Conservation (phyloP, 2,329 filamentous ascomycete species). For the Paecilomyces niveus region DNA sequence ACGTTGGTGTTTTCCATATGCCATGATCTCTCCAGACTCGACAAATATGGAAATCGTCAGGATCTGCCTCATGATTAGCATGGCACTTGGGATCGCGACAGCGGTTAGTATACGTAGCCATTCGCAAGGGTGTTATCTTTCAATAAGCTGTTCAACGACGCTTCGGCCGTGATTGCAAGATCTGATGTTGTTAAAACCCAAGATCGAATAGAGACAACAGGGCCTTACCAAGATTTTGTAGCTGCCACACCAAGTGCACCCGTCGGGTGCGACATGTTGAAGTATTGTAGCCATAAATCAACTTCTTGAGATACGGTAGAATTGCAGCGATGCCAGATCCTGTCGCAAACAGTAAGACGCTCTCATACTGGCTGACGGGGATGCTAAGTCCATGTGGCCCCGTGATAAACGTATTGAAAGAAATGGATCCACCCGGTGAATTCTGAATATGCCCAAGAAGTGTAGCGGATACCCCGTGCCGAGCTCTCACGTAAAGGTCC, state of each 20-base stretch:
- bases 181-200: slow-evolving; percentile 6
- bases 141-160: slow-evolving; percentile 16
- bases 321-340: slow-evolving; percentile 21
- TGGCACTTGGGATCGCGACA: slow-evolving; percentile 4
- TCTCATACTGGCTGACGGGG: slow-evolving; percentile 17
- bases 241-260: slow-evolving; percentile 23
- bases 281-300: slow-evolving; percentile 21
- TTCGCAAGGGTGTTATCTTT: slow-evolving; percentile 16
- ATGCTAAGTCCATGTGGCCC: slow-evolving; percentile 19
- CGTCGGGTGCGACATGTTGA: slow-evolving; percentile 11
- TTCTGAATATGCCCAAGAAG: slow-evolving; percentile 8
- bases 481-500: slow-evolving; percentile 19
- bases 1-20: slow-evolving; percentile 14
- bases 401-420: slow-evolving; percentile 15
- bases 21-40: slow-evolving; percentile 9
- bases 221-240: slow-evolving; percentile 12
- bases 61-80: slow-evolving; percentile 11
- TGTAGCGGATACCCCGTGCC: slow-evolving; percentile 13
- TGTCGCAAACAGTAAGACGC: slow-evolving; percentile 24
- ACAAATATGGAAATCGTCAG: slow-evolving; percentile 20
- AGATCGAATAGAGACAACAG: neutral
- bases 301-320: slow-evolving; percentile 23
- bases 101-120: slow-evolving; percentile 17
- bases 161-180: slow-evolving; percentile 9
- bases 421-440: neutral